Evolutionary conservation across 169 alveolate genomes (phyloP).

Genomic region (Blepharisma undulans): DNA sequence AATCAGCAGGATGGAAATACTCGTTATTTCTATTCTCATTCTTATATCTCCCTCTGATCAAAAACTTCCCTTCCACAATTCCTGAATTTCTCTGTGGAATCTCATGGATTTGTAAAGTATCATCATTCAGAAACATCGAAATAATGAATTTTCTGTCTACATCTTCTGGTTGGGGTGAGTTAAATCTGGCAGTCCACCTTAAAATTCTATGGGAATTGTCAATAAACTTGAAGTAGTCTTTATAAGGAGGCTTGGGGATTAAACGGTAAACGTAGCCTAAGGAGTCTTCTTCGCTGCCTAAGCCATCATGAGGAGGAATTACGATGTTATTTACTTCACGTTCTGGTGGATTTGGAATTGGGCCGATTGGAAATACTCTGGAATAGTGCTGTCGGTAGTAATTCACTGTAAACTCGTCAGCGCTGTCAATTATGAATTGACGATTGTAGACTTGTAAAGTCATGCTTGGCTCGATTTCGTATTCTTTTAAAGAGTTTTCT

Average conservation of each 20-base stretch:
- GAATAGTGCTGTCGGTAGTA: conserved; percentile 72
- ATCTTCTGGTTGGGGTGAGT: conserved; percentile 79
- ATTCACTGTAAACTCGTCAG: conserved; percentile 80
- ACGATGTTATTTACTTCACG: conserved; percentile 55
- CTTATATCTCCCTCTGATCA: conserved; percentile 74
- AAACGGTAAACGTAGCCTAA: conserved; percentile 79
- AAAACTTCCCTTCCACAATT: conserved; percentile 62
- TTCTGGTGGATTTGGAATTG: conserved; percentile 42
- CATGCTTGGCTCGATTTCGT: conserved; percentile 75
- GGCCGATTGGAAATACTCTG: conserved; percentile 74
- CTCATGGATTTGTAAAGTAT: conserved; percentile 78
- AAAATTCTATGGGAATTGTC: conserved; percentile 74
- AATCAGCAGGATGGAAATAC: conserved; percentile 62
- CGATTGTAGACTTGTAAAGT: conserved; percentile 75
- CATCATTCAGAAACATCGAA: conserved; percentile 75
- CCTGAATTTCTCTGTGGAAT: conserved; percentile 84
- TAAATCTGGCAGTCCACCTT: conserved; percentile 71
- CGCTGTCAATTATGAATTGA: conserved; percentile 73
- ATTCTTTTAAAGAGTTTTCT: conserved; percentile 63
- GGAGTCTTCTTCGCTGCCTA: conserved; percentile 86
- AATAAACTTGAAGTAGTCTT: conserved; percentile 80
- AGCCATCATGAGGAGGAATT: conserved; percentile 88
- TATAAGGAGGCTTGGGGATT: conserved; percentile 70
- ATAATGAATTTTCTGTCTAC: conserved; percentile 80
- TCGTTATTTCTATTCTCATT: conserved; percentile 61